A percentile compares a stretch with the other conserved stretches of the same genome.
Conservation (phyloP, 345 rosid species). For the Eucalyptus cladocalyx region DNA sequence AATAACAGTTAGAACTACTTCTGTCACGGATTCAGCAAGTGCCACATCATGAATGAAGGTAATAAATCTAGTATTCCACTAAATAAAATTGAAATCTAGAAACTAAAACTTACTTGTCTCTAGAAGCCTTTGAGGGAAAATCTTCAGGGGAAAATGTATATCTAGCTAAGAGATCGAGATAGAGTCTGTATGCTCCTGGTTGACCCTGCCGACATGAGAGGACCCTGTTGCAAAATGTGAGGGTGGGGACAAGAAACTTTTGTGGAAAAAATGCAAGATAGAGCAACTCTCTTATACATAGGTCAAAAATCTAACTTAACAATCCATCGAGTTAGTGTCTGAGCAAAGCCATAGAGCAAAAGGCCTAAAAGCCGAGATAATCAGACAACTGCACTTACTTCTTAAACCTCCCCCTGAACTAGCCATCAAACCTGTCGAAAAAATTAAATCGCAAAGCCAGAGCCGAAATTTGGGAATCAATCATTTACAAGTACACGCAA, state of each 20-base stretch:
- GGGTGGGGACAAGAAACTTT: not conserved
- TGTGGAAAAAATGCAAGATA: not conserved
- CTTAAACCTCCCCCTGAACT: not conserved
- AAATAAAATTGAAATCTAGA: not conserved
- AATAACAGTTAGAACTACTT: not conserved
- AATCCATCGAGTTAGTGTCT: not conserved
- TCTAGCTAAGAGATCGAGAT: conserved; percentile 32
- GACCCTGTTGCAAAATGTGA: conserved; percentile 5
- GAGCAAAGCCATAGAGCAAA: not conserved
- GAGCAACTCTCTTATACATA: not conserved
- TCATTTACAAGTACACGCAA: not conserved
- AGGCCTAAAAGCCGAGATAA: not conserved
- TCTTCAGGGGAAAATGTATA: conserved; percentile 18
- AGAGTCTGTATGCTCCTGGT: conserved; percentile 44
- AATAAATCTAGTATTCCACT: not conserved
- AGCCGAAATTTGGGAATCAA: not conserved
- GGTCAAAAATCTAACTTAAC: not conserved
- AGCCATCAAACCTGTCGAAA: not conserved
- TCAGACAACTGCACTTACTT: not conserved
- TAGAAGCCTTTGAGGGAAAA: conserved; percentile 1
- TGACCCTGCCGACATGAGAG: conserved; percentile 33
- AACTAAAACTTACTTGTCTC: conserved; percentile 10
- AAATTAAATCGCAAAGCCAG: not conserved
- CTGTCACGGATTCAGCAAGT: not conserved
- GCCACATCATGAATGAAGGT: not conserved